A percentile compares a stretch with the other conserved stretches of the same genome.
phyloP scores from a whole-genome alignment of 1,284 basidiomycete species.

The Moesziomyces globuligerus region DNA sequence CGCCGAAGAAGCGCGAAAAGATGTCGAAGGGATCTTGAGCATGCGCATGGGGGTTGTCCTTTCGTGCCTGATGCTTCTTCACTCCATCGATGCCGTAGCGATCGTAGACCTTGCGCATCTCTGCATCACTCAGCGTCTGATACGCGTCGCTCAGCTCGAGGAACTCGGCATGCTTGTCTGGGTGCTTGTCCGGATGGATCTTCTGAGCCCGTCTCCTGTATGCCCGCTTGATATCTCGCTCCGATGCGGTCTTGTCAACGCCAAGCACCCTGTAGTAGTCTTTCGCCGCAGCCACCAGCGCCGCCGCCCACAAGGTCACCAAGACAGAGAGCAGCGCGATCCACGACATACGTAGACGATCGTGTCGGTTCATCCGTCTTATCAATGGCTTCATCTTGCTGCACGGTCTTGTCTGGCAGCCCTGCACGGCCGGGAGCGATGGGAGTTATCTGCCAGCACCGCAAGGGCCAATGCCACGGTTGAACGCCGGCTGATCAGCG shows the following conservation, averaged over 20 bases:
- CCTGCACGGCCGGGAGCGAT: no score
- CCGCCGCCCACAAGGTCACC: conserved; percentile 23
- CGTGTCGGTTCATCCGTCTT: no score
- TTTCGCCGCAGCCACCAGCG: conserved; percentile 46
- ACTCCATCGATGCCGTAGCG: conserved; percentile 62
- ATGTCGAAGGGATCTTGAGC: conserved; percentile 63
- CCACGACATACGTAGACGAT: conserved; percentile 24
- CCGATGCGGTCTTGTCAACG: conserved; percentile 55
- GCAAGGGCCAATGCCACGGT: neutral
- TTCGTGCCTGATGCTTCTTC: conserved; percentile 60
- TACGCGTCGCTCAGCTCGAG: conserved; percentile 69
- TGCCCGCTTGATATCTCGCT: conserved; percentile 64
- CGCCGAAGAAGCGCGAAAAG: conserved; percentile 65
- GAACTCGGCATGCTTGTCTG: conserved; percentile 64
- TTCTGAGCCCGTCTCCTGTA: conserved; percentile 64
- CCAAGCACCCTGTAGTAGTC: conserved; percentile 66
- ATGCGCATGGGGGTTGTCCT: conserved; percentile 46
- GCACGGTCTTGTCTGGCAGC: no score
- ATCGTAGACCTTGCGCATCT: conserved; percentile 64
- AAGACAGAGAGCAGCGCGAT: conserved; percentile 18
- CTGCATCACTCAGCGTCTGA: conserved; percentile 59
- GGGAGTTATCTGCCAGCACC: neutral
- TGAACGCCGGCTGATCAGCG: neutral
- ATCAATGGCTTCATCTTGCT: conserved; percentile 39
- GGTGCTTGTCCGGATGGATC: conserved; percentile 66